phyloP scores from a whole-genome alignment of 352 stramenopile species.

The Phytophthora foliorum region DNA sequence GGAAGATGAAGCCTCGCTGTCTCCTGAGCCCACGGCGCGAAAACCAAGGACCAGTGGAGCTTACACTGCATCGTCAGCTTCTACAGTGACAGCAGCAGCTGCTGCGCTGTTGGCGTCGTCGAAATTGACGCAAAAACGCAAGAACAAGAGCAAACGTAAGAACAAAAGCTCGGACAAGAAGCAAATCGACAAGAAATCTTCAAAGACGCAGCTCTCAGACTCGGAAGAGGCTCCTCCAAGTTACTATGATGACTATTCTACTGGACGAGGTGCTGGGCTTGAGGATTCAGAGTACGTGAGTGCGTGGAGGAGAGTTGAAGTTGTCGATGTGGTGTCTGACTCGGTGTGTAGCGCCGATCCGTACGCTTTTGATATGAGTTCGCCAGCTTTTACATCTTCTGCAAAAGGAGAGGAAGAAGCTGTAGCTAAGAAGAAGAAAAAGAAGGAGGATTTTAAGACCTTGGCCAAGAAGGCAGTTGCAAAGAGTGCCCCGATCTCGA shows the following conservation, averaged over 20 bases:
- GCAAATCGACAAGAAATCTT: slow-evolving; percentile 32
- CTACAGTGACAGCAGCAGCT: slow-evolving; percentile 56
- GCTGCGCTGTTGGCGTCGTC: slow-evolving; percentile 63
- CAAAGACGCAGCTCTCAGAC: slow-evolving; percentile 46
- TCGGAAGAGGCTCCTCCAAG: slow-evolving; percentile 66
- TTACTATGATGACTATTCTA: slow-evolving; percentile 54
- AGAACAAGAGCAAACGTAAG: slow-evolving; percentile 30
- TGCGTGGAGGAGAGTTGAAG: not conserved
- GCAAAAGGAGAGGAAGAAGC: slow-evolving; percentile 30
- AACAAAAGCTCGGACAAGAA: slow-evolving; percentile 42
- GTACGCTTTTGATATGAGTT: slow-evolving; percentile 77
- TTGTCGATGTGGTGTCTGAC: slow-evolving; percentile 14
- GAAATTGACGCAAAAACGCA: slow-evolving; percentile 44
- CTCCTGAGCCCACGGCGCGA: slow-evolving; percentile 36
- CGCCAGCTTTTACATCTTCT: slow-evolving; percentile 36
- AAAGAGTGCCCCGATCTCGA: slow-evolving; percentile 39
- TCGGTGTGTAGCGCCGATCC: slow-evolving; percentile 57
- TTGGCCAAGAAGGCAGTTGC: slow-evolving; percentile 39
- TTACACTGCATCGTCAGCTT: slow-evolving; percentile 34
- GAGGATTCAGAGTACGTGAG: slow-evolving; percentile 39
- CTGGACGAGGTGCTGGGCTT: slow-evolving; percentile 13
- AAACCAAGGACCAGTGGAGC: slow-evolving; percentile 15
- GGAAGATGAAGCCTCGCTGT: slow-evolving; percentile 63
- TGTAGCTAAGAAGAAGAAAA: slow-evolving; percentile 38
- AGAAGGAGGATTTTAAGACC: slow-evolving; percentile 38